Evolutionary conservation across 1,284 basidiomycete species (phyloP), one percentile per base, ranked within the genome.

Genomic region (Boletus sp.): DNA sequence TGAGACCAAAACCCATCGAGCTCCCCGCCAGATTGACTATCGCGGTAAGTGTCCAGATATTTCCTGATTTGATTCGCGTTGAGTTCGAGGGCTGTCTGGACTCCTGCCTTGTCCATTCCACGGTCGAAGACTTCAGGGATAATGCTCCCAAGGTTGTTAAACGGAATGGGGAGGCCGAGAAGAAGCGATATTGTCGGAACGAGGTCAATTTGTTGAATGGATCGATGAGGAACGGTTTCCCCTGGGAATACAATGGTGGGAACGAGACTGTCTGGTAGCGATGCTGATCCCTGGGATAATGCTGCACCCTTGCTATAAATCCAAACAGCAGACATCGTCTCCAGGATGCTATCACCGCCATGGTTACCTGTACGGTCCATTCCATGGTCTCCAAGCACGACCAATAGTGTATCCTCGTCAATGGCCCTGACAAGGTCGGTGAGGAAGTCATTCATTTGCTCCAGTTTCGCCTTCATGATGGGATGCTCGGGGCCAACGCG

Each of bases 331-430:
- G 92, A 77, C 5, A 90, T 87, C 0, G 92, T 90, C 61, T 99
- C 96, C 20, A 89, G 78, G 13, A 78, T 75, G 0, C 86, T 85
- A 61, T 98, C 96, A 2, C 96, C 95, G 0, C 95, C 95, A 60
- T 99, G 95, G 58, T 99, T 95, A 8, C 96, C 96, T 27, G 87
- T 80, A 39, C 81, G 74, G 63, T 98, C 94, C 96, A 99, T 99
- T 0, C 96, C 95, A 63, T 99, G 96, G 63, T 99, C 95, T 1
- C 96, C 96, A 8, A 99, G 76, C 2, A 99, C 78, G 38, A 99
- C 79, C 2, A 99, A 76, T 0, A 99, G 73, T 0, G 94, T 96
- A 45, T 94, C 85, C 6, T 94, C 80, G 53, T 91, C 84, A 44
- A 69, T 51, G 8, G 70, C 54, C 1, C 77, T 72, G 7, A 96